phyloP scores from a whole-genome alignment of 2,329 filamentous ascomycete genomes.

The Teratosphaeria zuluensis region DNA sequence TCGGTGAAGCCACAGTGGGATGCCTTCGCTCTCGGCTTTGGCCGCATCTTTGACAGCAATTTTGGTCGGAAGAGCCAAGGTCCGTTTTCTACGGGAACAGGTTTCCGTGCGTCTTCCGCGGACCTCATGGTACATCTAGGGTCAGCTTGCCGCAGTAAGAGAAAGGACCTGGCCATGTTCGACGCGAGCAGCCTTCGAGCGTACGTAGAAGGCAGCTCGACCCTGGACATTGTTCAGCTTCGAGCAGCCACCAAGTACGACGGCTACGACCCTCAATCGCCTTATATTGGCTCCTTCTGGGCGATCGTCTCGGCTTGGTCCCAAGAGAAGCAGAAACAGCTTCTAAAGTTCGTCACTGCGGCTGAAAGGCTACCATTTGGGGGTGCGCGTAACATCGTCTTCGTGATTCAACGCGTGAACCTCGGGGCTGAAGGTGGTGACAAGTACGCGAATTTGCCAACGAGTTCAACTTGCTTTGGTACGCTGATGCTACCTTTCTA shows the following conservation, averaged over 20 bases:
- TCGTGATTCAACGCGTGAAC: constrained; percentile 66
- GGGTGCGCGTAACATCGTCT: constrained; percentile 71
- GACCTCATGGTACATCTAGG: not conserved
- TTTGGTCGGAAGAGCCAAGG: not conserved
- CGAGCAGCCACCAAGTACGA: constrained; percentile 67
- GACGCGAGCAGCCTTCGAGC: constrained; percentile 61
- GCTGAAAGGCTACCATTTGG: constrained; percentile 83
- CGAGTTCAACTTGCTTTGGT: constrained; percentile 87
- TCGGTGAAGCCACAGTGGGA: constrained; percentile 68
- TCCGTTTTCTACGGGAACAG: not conserved
- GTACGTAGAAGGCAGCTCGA: constrained; percentile 72
- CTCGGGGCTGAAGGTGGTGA: constrained; percentile 47
- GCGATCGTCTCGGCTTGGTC: constrained; percentile 59
- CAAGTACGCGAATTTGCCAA: constrained; percentile 51
- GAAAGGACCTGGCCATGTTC: constrained; percentile 27
- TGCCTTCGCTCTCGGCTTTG: constrained; percentile 76
- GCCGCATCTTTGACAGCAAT: constrained; percentile 9
- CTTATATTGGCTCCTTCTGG: constrained; percentile 75
- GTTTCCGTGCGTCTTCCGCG: not conserved
- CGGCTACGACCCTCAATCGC: constrained; percentile 62
- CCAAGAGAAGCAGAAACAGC: constrained; percentile 58
- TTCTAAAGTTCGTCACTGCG: constrained; percentile 92
- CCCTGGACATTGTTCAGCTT: constrained; percentile 68
- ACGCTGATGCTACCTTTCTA: constrained; percentile 82
- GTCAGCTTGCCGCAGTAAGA: not conserved